Conservation (phyloP, 2,329 filamentous ascomycete genomes). For the Phaeosphaeria sp. region DNA sequence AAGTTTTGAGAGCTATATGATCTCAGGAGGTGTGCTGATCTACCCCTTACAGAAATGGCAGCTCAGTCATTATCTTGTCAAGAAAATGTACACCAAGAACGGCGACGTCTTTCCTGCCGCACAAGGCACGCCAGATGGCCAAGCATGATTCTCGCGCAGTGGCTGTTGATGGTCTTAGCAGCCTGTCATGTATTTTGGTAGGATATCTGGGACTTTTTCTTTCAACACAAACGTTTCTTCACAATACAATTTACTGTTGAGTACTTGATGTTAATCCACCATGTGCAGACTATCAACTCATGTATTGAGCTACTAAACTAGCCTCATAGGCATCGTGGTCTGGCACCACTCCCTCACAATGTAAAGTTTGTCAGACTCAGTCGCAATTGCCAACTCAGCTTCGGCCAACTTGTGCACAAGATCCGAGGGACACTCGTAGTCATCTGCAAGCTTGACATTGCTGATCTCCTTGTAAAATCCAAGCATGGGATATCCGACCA, state of each 20-base stretch:
- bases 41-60: constrained; percentile 18
- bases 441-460: constrained; percentile 17
- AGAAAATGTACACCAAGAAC: background rate
- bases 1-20: background rate
- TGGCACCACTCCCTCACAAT: constrained; percentile 33
- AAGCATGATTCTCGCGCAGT: background rate
- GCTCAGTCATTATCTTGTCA: constrained; percentile 16
- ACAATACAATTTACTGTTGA: too few species aligned
- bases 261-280: too few species aligned
- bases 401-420: constrained; percentile 21
- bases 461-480: constrained; percentile 65
- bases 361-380: constrained; percentile 23
- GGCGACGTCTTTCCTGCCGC: background rate
- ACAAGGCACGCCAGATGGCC: background rate
- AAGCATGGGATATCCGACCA: constrained; percentile 67
- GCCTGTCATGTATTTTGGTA: background rate
- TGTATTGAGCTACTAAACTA: background rate
- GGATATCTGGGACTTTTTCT: background rate
- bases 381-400: constrained; percentile 21
- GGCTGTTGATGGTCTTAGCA: too few species aligned
- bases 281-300: background rate
- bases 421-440: constrained; percentile 13
- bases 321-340: constrained; percentile 23
- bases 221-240: too few species aligned
- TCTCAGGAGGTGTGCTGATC: background rate